Evolutionary conservation across 129 eudicot genomes (phyloP).

Genomic region (Calendula officinalis): DNA sequence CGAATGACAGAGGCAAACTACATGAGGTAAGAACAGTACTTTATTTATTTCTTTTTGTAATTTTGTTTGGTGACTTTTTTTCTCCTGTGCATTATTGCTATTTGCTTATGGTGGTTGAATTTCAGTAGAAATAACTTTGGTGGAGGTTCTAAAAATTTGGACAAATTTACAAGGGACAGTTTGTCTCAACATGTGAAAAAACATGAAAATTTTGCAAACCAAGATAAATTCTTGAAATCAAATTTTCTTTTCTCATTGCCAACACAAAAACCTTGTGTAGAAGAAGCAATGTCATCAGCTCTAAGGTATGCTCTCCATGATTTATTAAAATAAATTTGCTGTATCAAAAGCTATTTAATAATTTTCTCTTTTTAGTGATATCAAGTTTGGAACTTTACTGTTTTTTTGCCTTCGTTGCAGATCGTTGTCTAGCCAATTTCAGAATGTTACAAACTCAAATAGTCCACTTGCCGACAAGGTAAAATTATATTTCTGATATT

Average conservation of each 20-base stretch:
- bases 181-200: constrained; percentile 67
- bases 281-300: constrained; percentile 48
- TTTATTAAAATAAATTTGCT: background rate
- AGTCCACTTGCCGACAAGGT: constrained; percentile 79
- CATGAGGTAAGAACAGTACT: constrained; percentile 44
- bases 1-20: constrained; percentile 41
- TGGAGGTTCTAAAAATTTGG: constrained; percentile 40
- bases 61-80: constrained; percentile 8
- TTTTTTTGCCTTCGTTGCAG: constrained; percentile 39
- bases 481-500: constrained; percentile 14
- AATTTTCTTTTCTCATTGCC: constrained; percentile 67
- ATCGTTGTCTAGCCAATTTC: constrained; percentile 55
- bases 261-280: constrained; percentile 57
- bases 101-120: constrained; percentile 19
- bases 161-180: constrained; percentile 48
- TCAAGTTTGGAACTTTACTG: background rate
- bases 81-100: constrained; percentile 14
- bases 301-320: constrained; percentile 43
- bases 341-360: constrained; percentile 2
- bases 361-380: background rate
- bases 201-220: constrained; percentile 58
- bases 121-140: constrained; percentile 40
- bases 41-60: constrained; percentile 10
- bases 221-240: constrained; percentile 56
- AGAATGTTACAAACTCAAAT: constrained; percentile 39